Conservation (phyloP, 768 basidiomycete species). For the Calvatia gigantea region DNA sequence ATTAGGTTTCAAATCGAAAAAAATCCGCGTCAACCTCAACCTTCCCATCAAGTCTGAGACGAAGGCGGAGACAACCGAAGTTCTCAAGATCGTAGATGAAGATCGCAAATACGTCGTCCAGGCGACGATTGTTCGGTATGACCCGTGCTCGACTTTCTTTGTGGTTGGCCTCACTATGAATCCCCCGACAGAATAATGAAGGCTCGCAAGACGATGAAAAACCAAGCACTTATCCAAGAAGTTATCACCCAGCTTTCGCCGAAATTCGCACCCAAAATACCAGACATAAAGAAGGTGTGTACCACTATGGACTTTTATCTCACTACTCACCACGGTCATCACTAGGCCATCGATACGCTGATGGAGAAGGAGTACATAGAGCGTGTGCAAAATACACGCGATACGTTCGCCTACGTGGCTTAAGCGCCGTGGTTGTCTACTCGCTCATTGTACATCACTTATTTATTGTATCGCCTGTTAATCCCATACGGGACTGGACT, state of each 20-base stretch:
- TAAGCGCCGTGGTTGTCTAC: slow-evolving; percentile 28
- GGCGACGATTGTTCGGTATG: slow-evolving; percentile 84
- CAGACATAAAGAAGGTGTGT: slow-evolving; percentile 91
- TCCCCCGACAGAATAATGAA: slow-evolving; percentile 81
- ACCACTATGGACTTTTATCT: not conserved
- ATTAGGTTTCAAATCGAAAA: slow-evolving; percentile 87
- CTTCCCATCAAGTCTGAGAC: slow-evolving; percentile 92
- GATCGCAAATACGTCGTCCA: slow-evolving; percentile 97
- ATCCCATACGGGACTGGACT: not conserved
- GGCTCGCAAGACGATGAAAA: slow-evolving; percentile 93
- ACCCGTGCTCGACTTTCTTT: slow-evolving; percentile 7
- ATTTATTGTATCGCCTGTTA: slow-evolving; percentile 4
- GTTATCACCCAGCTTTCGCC: slow-evolving; percentile 87
- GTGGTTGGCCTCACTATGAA: slow-evolving; percentile 3
- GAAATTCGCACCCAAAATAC: slow-evolving; percentile 89
- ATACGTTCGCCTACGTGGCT: slow-evolving; percentile 83
- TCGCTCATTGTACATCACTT: slow-evolving; percentile 9
- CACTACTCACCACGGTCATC: not conserved
- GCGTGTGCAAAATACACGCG: slow-evolving; percentile 83
- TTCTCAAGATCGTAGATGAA: slow-evolving; percentile 95
- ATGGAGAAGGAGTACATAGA: slow-evolving; percentile 99
- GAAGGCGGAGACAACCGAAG: slow-evolving; percentile 86
- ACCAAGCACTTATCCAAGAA: slow-evolving; percentile 85
- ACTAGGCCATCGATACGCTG: slow-evolving; percentile 83
- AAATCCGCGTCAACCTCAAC: slow-evolving; percentile 90